Evolutionary conservation across 1,284 basidiomycete genomes (phyloP), one percentile per base, ranked within the genome.

Genomic region (Moesziomyces parantarcticus): DNA sequence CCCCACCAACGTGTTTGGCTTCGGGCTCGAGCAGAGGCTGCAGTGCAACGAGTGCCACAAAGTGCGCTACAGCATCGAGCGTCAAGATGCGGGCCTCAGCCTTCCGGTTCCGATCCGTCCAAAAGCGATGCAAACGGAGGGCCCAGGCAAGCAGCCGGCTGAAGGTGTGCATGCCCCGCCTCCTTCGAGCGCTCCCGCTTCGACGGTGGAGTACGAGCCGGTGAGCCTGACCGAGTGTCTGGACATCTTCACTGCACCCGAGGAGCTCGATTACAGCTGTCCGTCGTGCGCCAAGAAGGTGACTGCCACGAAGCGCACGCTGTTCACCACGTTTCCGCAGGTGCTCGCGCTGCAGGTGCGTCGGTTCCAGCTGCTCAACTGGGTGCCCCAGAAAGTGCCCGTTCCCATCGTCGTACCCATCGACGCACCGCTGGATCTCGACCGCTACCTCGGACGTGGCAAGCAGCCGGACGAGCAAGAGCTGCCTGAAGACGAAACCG

Each of bases 341-440:
- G 89, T 94, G 2, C 87, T 99, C 0, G 90, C 96, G 5, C 84
- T 99, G 1, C 95, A 97, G 77, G 91, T 94, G 54, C 93, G 92
- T 78, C 95, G 97, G 79, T 98, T 98, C 87, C 92, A 96, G 85
- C 88, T 97, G 7, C 90, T 96, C 55, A 95, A 95, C 80, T 99
- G 96, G 96, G 93, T 99, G 4, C 96, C 97, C 0, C 89, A 92
- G 6, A 99, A 99, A 84, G 88, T 98, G 36, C 93, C 97, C 72
- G 92, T 99, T 25, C 94, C 94, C 0, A 86, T 98, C 22, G 84
- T 89, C n/a, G 86, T 97, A 0, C 90, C 92, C 0, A 76, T 86
- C 8, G 86, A 87, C 5, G 61, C 55, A 76, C 84, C 1, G 85
- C 95, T 47, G 83, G 55, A 86, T 16, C 88, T 98, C 40, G 91